Conservation (phyloP, 2,329 filamentous ascomycete genomes). For the Alternaria brassicicola region DNA sequence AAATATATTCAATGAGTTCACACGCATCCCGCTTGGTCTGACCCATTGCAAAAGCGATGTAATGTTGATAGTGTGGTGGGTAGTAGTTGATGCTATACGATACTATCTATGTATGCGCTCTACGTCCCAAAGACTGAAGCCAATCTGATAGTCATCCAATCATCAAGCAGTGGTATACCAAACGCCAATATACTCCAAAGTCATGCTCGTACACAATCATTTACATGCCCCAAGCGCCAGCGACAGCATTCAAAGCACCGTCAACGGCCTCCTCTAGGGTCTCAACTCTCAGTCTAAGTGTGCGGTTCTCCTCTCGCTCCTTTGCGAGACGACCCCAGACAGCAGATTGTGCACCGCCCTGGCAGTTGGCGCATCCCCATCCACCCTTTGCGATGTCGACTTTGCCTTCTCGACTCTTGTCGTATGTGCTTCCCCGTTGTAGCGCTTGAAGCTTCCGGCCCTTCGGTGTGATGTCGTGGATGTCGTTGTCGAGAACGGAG, state of each 20-base stretch:
- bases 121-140: background rate
- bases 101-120: background rate
- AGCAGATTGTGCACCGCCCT: slow-evolving; percentile 46
- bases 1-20: background rate
- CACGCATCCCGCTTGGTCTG: background rate
- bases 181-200: slow-evolving; percentile 12
- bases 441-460: slow-evolving; percentile 40
- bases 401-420: slow-evolving; percentile 53
- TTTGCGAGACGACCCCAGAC: slow-evolving; percentile 61
- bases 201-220: slow-evolving; percentile 7
- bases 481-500: slow-evolving; percentile 45
- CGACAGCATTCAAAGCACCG: slow-evolving; percentile 61
- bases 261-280: slow-evolving; percentile 63
- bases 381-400: slow-evolving; percentile 31
- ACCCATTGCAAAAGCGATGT: background rate
- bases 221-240: slow-evolving; percentile 39
- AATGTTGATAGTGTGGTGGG: background rate
- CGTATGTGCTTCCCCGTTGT: slow-evolving; percentile 37
- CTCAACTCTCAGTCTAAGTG: slow-evolving; percentile 58
- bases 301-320: slow-evolving; percentile 62
- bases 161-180: slow-evolving; percentile 5
- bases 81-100: slow-evolving; percentile 1
- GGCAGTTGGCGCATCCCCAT: slow-evolving; percentile 46
- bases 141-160: slow-evolving; percentile 1
- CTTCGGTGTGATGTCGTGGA: slow-evolving; percentile 37